A percentile compares a stretch with the other conserved stretches of the same genome.
Evolutionary conservation across 1,139 yeast species (phyloP).

Genomic region (Taphrina sp.): DNA sequence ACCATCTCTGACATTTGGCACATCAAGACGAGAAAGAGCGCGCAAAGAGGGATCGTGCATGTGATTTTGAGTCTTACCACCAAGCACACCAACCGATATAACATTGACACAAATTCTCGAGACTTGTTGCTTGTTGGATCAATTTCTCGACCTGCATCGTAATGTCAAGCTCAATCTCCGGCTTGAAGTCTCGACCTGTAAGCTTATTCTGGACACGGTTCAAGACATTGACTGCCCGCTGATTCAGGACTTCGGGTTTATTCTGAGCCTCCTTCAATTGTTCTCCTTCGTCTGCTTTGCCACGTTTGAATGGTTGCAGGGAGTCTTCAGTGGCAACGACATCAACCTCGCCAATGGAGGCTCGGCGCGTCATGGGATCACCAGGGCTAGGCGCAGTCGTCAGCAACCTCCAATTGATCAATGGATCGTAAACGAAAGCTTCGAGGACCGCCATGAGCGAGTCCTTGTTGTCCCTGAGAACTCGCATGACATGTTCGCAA

Average conservation of each 20-base stretch:
- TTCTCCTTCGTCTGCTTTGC: conserved; percentile 66
- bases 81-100: conserved; percentile 71
- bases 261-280: conserved; percentile 72
- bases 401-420: conserved; percentile 92
- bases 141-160: conserved; percentile 89
- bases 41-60: too few relatives aligned
- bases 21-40: too few relatives aligned
- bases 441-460: conserved; percentile 96
- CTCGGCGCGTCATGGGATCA: conserved; percentile 67
- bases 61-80: too few relatives aligned
- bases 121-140: conserved; percentile 94
- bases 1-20: too few relatives aligned
- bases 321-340: conserved; percentile 9
- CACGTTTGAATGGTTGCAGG: conserved; percentile 18
- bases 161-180: conserved; percentile 68
- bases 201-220: conserved; percentile 88
- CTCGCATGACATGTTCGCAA: conserved; percentile 95
- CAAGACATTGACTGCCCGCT: conserved; percentile 86
- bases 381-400: conserved; percentile 56
- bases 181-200: conserved; percentile 87
- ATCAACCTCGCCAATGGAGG: conserved; percentile 59
- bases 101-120: conserved; percentile 93
- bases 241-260: conserved; percentile 77
- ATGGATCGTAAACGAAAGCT: conserved; percentile 97
- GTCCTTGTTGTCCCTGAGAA: conserved; percentile 87